Evolutionary conservation across 2,329 filamentous ascomycete genomes (phyloP), one percentile per base, ranked within the genome.

Genomic region (Akanthomyces dipterigenus): DNA sequence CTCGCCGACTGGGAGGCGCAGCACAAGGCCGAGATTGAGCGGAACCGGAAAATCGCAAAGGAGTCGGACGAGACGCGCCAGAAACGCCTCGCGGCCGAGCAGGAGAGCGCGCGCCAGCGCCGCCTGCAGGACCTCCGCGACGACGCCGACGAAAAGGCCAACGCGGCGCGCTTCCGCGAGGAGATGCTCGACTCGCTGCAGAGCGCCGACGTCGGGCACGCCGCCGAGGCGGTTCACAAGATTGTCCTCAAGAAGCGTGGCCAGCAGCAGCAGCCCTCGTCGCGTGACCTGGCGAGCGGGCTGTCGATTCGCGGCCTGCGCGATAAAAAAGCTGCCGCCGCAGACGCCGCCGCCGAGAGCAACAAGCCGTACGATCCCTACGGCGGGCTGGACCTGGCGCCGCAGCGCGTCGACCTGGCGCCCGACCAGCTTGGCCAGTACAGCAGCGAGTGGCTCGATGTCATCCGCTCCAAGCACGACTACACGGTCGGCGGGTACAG

Each of bases 291-390:
- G 55, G 66, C 65, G 60, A 50, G 57, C 38, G 70, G 76, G 14
- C 74, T 88, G 36, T 85, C 88, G 2, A 93, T 97, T 74, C 89
- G 90, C 67, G 93, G 93, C 1, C 81, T 97, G 62, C 91, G 90
- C 74, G 87, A 82, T 68, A 81, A 80, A 72, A 74, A 72, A 67
- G 80, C 74, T 66, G 65, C 67, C 5, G 64, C 63, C 20, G 70
- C 70, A 18, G 80, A 74, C 67, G 65, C 67, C 8, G 64, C 63
- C n/a, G 70, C 70, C 16, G 70, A 66, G 54, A 83, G 83, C 6
- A 86, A 91, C 68, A 86, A 87, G 62, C 88, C 91, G 0, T 97
- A 96, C 76, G 92, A 97, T 76, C 89, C 93, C 0, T 96, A 95
- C 71, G 91, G 86, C 43, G 95, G 91, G 1, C 76, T 93, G 64